Evolutionary conservation across 2,329 filamentous ascomycete species (phyloP), one percentile per base, ranked within the genome.

Genomic region (Verticillium klebahnii): DNA sequence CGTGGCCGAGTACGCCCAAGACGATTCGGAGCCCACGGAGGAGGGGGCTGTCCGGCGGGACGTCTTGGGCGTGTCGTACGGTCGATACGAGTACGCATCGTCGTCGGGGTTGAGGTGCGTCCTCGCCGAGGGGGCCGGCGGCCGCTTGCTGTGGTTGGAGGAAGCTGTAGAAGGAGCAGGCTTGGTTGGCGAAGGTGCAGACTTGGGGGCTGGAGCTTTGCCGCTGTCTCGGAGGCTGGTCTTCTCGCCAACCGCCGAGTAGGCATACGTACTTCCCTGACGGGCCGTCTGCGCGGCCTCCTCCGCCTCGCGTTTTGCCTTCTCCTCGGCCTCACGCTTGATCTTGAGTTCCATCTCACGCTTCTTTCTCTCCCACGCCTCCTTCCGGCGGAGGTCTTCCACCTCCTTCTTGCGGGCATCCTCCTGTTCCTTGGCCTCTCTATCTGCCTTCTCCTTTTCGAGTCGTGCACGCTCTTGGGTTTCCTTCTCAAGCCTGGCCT

Each of bases 1-100:
- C 17, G 91, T 93, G 63, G 92, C 87, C 11, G 92, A 96, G 1
- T 91, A 85, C 2, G 92, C 90, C 75, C 94, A 97, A 0, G 92
- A 96, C 15, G 90, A 90, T 70, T 96, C 92, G 17, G 93, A 96
- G 69, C 73, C 75, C 8, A 89, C 88, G 32, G 89, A 88, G 19
- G 85, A 80, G n/a, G 89, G 89, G 62, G 85, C 85, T 64, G 84
- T 85, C 65, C 86, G 84, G 19, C 74, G 72, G 9, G 82, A 19
- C 60, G 80, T 80, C 69, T 83, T 87, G 2, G 88, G 84, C 67
- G 86, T 83, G 71, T 94, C 90, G 73, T 93, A 93, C 1, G 91
- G 90, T 58, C 90, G 87, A 74, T 86, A 93, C 1, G 90, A 93
- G 73, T 90, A 87, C 3, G 82, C 80, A 65, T 89, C 85, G 58